Base-by-base conservation (phyloP, 805 yeast species). In the Suhomyces kilbournensis region DNA sequence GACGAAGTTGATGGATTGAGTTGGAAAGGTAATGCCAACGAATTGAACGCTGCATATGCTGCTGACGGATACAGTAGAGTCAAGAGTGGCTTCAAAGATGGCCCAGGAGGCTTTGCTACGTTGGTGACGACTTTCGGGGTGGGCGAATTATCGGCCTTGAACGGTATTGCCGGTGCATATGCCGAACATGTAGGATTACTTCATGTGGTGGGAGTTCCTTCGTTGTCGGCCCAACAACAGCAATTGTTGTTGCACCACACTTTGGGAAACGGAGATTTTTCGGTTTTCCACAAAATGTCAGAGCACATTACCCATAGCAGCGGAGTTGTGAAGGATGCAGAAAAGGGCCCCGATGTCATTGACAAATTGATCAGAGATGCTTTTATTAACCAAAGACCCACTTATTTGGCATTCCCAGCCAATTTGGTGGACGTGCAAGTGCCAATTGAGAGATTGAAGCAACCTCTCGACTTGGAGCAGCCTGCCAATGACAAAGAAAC, bases 21-120 rank as follows among this genome's bases (percentile, higher is more conserved):
- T 75, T 89, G 96, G 96, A 91, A 89, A 48, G 96, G 96, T 64
- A 88, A 89, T 70, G 88, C 94, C 67, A 89, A 90, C 72, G 96
- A 89, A 75, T 79, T 89, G 74, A 90, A 90, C 69, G 94, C 96
- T 44, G 88, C 94, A 42, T 87, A 86, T 61, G 88, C 96, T 49
- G 91, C 94, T 45, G 96, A 89, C 70, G 96, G 96, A 58, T 89
- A 89, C 75, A 84, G 93, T 50, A 77, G 96, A 69, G 77, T 89
- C 62, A 88, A 87, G 72, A 23, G 56, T 28, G 46, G 50, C 4
- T 40, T 39, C 19, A 19, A 15, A 14, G 46, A 48, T 12, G 46
- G 50, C 12, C 50, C 46, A 5, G 50, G 50, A 9, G 57, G 57
- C 15, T 51, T 57, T 22, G 53, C 50, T 1, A 51, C 58, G 28